Base-by-base conservation (phyloP, 140 eudicot species). In the Anethum foeniculum region DNA sequence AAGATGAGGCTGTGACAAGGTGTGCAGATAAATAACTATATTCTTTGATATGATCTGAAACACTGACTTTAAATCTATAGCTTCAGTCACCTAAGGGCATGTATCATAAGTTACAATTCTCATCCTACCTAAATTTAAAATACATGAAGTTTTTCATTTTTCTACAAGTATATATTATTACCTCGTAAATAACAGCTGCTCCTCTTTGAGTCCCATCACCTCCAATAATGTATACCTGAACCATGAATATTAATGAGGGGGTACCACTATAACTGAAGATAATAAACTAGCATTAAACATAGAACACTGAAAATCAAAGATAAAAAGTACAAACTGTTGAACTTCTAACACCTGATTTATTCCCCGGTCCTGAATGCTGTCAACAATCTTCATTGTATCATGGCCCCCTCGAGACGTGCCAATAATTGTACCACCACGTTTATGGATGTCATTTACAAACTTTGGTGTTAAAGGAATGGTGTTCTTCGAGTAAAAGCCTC, bases 321-420 rank as follows among this genome's bases (percentile, higher is more conserved):
- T 46, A 2, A 10, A 30, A 67, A 75, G 23, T 7, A 48, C 43
- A 47, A 49, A 18, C 39, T 34, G 64, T 82, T 49, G 14, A 68
- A 39, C 73, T 77, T 79, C 32, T 47, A 86, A 32, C 58, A 87
- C 98, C 96, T 94, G 98, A 83, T 94, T 94, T 71, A 94, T 90
- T 78, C 96, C 97, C 75, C 98, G 96, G 86, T 94, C 98, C 83
- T 94, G 96, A 85, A 94, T 94, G 87, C 98, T 92, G 84, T 94
- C 96, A 82, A 94, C 98, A 44, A 94, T 94, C 88, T 92, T 94
- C 47, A 76, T 38, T 80, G 93, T 89, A 75, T 92, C 96, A 83
- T 94, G 97, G 65, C 98, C 98, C 10, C 98, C 98, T 78, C 98
- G 84, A 74, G 98, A 92, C 32, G 98, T 87, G 78, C 97, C 96